Conservation (phyloP, 2,329 filamentous ascomycete genomes). For the Fusarium sp. region DNA sequence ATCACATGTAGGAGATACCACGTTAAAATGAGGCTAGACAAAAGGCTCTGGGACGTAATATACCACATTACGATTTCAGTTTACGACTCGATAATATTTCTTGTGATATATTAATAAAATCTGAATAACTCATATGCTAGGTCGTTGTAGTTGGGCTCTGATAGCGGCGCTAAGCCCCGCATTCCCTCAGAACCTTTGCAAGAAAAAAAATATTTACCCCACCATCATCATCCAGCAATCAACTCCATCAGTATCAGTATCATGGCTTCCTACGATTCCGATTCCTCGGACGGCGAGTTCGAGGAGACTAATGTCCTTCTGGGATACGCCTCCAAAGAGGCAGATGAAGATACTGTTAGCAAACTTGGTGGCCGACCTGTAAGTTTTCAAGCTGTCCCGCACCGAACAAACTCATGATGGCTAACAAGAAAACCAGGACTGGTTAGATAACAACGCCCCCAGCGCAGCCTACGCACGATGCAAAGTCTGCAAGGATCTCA, state of each 20-base stretch:
- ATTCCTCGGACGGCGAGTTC: constrained; percentile 78
- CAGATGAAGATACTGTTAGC: constrained; percentile 84
- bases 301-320: constrained; percentile 89
- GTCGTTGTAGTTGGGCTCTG: constrained; percentile 12
- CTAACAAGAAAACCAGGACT: constrained; percentile 68
- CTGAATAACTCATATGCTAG: neutral
- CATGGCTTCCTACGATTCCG: constrained; percentile 87
- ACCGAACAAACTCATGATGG: constrained; percentile 1
- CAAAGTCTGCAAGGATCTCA: constrained; percentile 84
- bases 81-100: neutral
- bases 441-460: constrained; percentile 80
- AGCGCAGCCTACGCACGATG: constrained; percentile 84
- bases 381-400: constrained; percentile 53
- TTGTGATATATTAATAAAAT: constrained; percentile 5
- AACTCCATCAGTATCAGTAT: constrained; percentile 30
- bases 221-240: constrained; percentile 46
- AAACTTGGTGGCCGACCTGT: constrained; percentile 89
- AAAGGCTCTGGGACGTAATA: constrained; percentile 48
- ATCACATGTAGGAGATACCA: constrained; percentile 60
- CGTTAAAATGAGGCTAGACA: constrained; percentile 53
- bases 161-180: constrained; percentile 48
- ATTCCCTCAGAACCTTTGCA: constrained; percentile 36
- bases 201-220: constrained; percentile 57
- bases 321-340: constrained; percentile 85
- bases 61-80: constrained; percentile 38